Base-by-base conservation (phyloP, 352 stramenopile species). In the Saprolegnia parasitica region DNA sequence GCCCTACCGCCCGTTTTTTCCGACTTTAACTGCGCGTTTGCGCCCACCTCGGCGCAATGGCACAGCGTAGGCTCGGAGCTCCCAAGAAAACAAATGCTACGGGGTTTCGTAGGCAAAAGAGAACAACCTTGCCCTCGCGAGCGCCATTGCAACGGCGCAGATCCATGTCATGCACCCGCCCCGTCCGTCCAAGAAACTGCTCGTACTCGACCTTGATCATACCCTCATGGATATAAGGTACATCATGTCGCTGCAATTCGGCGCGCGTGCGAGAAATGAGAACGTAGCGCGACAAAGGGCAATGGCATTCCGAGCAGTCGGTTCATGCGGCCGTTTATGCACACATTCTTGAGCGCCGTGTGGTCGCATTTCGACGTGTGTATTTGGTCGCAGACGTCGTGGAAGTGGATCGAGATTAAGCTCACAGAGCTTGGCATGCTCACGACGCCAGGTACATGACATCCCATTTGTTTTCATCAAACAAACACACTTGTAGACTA, bases 121-220 rank as follows among this genome's bases (percentile, higher is more conserved):
- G 55, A 93, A 90, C 71, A 77, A 77, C 50, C 80, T 86, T 29
- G 88, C 88, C 72, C 71, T 95, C 15, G 75, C 79, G 66, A 84
- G 86, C 67, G 90, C 92, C 57, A 89, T 81, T 13, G 81, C 83
- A 16, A 75, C 65, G 23, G 93, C 87, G 10, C 60, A 71, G 23
- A 76, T 95, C 23, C 77, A 91, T 68, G 80, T 95, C 21, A 96
- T 96, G 56, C 81, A 90, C 67, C 74, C 78, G 35, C 83, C 84
- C 45, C 67, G 87, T 49, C 47, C 71, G 56, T 78, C 79, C 23
- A 94, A 93, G 72, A 77, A 83, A 26, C 77, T 97, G 13, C 68
- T 97, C 23, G 89, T 97, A 10, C 76, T 96, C 32, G 89, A 97
- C 75, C 67, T 97, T 11, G 89, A 97, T 76, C 88, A 97, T 71